A percentile compares a stretch with the other conserved stretches of the same genome.
Evolutionary conservation across 768 basidiomycete species (phyloP).

Genomic region (Mycena olivaceomarginata): DNA sequence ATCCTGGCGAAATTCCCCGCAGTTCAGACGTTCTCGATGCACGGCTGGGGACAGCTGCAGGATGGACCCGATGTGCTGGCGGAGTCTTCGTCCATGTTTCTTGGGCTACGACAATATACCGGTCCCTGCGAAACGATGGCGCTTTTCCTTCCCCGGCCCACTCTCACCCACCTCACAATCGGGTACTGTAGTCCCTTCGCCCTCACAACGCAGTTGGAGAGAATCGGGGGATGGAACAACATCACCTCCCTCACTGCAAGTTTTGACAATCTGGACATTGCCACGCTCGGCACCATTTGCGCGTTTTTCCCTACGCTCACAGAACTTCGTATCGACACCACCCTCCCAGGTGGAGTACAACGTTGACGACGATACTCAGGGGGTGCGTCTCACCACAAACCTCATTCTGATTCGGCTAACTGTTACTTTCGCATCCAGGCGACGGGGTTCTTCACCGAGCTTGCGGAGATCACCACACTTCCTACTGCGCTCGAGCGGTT

Average conservation of each 20-base stretch:
- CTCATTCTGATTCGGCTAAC: too few species aligned
- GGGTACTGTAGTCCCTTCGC: background rate
- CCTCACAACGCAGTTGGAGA: background rate
- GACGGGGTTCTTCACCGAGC: too few species aligned
- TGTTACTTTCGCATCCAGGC: too few species aligned
- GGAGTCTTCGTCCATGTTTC: background rate
- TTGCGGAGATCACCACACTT: background rate
- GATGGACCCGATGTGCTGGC: background rate
- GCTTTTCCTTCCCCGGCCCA: background rate
- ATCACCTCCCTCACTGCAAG: background rate
- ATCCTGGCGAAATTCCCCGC: slow-evolving; percentile 16
- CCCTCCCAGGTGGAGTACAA: background rate
- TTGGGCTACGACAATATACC: background rate
- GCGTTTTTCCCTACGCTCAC: background rate
- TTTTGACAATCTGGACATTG: background rate
- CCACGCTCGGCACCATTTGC: background rate
- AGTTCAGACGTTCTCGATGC: background rate
- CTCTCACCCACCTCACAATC: background rate
- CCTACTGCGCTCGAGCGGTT: background rate
- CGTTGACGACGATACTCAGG: background rate
- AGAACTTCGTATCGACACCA: background rate
- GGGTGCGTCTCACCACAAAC: background rate
- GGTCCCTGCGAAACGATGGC: background rate
- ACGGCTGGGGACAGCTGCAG: background rate
- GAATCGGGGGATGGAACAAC: background rate